Evolutionary conservation across 306 rosid species (phyloP).

Genomic region (Prosopis cineraria): DNA sequence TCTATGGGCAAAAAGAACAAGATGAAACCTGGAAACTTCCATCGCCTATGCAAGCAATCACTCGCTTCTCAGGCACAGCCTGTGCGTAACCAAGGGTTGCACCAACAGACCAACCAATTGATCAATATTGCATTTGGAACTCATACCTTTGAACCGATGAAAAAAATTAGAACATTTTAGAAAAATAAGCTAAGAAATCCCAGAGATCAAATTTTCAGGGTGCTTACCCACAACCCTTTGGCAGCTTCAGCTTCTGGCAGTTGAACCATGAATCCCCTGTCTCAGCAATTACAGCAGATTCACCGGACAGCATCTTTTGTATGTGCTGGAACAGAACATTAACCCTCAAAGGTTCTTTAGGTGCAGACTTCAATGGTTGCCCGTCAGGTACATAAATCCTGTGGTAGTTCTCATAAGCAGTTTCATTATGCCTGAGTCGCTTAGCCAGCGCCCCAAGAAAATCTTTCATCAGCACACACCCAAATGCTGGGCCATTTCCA

Average conservation of each 20-base stretch:
- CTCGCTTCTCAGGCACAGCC: background rate
- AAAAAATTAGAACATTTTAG: background rate
- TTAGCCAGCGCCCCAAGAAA: conserved; percentile 52
- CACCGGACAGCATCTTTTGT: conserved; percentile 52
- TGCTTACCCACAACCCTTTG: conserved; percentile 64
- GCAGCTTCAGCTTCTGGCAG: conserved; percentile 67
- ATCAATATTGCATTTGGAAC: conserved; percentile 38
- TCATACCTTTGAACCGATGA: conserved; percentile 51
- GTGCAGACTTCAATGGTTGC: conserved; percentile 49
- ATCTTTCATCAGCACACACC: conserved; percentile 66
- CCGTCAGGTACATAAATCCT: conserved; percentile 73
- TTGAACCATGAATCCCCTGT: conserved; percentile 81
- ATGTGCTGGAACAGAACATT: conserved; percentile 63
- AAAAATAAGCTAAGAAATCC: background rate
- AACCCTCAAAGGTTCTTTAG: conserved; percentile 59
- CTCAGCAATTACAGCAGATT: conserved; percentile 69
- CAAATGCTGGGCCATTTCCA: conserved; percentile 60
- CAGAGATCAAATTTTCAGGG: background rate
- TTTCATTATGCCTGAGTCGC: conserved; percentile 42
- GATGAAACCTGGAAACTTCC: conserved; percentile 69
- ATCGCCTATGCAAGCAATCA: conserved; percentile 54
- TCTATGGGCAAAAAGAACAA: background rate
- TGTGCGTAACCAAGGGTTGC: background rate
- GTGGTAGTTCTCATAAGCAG: conserved; percentile 53
- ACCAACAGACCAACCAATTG: background rate